phyloP scores from a whole-genome alignment of 2,329 filamentous ascomycete genomes.

The Ploettnerulaceae sp. region DNA sequence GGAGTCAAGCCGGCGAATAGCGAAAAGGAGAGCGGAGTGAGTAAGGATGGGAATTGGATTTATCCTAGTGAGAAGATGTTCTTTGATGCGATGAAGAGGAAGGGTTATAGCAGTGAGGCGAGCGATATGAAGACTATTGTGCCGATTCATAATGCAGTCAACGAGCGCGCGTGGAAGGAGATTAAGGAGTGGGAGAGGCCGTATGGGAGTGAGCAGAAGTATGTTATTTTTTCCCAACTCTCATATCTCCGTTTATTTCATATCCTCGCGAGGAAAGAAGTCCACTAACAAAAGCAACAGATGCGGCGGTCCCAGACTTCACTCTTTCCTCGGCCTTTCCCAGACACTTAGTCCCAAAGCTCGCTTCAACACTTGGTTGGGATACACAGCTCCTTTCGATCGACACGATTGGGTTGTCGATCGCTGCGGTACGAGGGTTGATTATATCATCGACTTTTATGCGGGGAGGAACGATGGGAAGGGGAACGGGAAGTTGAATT shows the following conservation, averaged over 20 bases:
- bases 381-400: slow-evolving; percentile 91
- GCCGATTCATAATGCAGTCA: slow-evolving; percentile 97
- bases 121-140: slow-evolving; percentile 87
- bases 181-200: slow-evolving; percentile 85
- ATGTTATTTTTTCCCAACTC: slow-evolving; percentile 28
- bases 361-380: slow-evolving; percentile 73
- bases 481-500: slow-evolving; percentile 47
- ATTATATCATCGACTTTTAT: slow-evolving; percentile 99
- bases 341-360: slow-evolving; percentile 73
- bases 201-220: slow-evolving; percentile 54
- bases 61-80: slow-evolving; percentile 98
- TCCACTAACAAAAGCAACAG: slow-evolving; percentile 32
- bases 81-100: slow-evolving; percentile 93
- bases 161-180: slow-evolving; percentile 91
- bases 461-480: slow-evolving; percentile 52
- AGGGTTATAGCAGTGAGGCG: slow-evolving; percentile 66
- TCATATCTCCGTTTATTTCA: too few species aligned
- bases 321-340: slow-evolving; percentile 74
- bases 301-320: slow-evolving; percentile 74
- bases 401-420: slow-evolving; percentile 97
- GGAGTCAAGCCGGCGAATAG: slow-evolving; percentile 58
- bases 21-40: slow-evolving; percentile 70
- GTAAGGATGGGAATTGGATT: slow-evolving; percentile 80
- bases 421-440: slow-evolving; percentile 76
- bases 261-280: too few species aligned